Percentiles rank a stretch among this genome's conserved stretches.
Evolutionary conservation across 805 yeast species (phyloP).

Genomic region (Kodamaea fukazawae): DNA sequence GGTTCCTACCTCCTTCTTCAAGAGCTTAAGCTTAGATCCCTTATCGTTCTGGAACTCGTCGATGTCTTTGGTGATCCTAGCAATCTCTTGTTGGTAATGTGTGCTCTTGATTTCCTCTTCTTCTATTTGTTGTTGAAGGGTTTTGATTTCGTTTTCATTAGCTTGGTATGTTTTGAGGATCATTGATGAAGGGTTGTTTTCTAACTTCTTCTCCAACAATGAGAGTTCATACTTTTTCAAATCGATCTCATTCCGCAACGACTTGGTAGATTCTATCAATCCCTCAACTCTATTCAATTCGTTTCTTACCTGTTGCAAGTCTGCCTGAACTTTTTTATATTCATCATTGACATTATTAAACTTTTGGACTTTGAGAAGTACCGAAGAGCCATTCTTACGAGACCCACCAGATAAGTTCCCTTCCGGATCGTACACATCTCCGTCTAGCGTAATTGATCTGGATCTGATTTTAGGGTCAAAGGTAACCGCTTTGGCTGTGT

Average conservation of each 20-base stretch:
- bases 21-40: slow-evolving; percentile 70
- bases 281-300: slow-evolving; percentile 43
- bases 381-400: slow-evolving; percentile 54
- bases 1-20: slow-evolving; percentile 49
- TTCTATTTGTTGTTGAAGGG: slow-evolving; percentile 37
- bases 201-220: slow-evolving; percentile 52
- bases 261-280: slow-evolving; percentile 48
- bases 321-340: slow-evolving; percentile 39
- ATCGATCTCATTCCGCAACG: slow-evolving; percentile 57
- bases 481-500: slow-evolving; percentile 84
- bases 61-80: slow-evolving; percentile 67
- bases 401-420: slow-evolving; percentile 98
- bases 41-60: slow-evolving; percentile 77
- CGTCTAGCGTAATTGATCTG: slow-evolving; percentile 84
- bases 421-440: slow-evolving; percentile 93
- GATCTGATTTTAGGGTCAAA: slow-evolving; percentile 78
- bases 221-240: slow-evolving; percentile 58
- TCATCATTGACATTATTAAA: slow-evolving; percentile 47
- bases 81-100: slow-evolving; percentile 43
- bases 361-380: slow-evolving; percentile 64
- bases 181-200: slow-evolving; percentile 53
- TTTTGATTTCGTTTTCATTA: slow-evolving; percentile 45
- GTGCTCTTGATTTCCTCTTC: slow-evolving; percentile 31
- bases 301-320: slow-evolving; percentile 38
- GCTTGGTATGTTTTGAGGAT: slow-evolving; percentile 50